Conservation (phyloP, 495 filamentous ascomycete species). For the Aspergillus nidulans region DNA sequence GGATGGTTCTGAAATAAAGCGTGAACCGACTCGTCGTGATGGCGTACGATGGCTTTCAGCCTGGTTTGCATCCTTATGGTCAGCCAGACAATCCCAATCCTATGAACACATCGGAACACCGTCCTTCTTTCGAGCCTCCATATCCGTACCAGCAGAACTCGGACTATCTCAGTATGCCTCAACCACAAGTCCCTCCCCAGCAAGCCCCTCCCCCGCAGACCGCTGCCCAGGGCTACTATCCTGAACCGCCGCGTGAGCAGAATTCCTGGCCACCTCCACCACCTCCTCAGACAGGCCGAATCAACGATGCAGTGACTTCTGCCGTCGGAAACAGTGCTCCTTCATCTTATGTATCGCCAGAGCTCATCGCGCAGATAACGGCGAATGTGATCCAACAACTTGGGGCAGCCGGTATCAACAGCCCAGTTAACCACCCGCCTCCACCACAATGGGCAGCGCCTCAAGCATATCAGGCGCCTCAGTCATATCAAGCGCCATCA, state of each 20-base stretch:
- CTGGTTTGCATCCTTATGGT: conserved; percentile 25
- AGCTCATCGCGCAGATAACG: conserved; percentile 48
- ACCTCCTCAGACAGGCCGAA: conserved; percentile 19
- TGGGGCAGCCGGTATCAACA: conserved; percentile 40
- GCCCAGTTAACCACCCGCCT: conserved; percentile 25
- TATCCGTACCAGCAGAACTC: conserved; percentile 34
- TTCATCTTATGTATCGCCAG: conserved; percentile 41
- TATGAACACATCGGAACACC: conserved; percentile 23
- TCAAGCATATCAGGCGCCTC: conserved; percentile 27
- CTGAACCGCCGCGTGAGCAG: conserved; percentile 21
- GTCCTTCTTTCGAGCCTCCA: conserved; percentile 25
- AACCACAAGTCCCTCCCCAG: conserved; percentile 24
- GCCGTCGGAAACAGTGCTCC: conserved; percentile 37
- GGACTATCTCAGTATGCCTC: conserved; percentile 40
- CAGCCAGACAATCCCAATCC: conserved; percentile 21
- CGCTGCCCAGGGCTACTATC: conserved; percentile 14
- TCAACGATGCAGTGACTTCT: conserved; percentile 48
- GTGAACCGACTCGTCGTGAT: conserved; percentile 21
- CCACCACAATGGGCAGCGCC: conserved; percentile 28
- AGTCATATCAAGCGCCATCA: conserved; percentile 25
- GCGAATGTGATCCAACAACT: conserved; percentile 52
- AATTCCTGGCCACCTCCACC: conserved; percentile 16
- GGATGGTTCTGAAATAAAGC: conserved; percentile 1
- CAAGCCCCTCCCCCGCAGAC: conserved; percentile 14
- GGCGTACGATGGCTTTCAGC: conserved; percentile 40